phyloP scores from a whole-genome alignment of 2,329 filamentous ascomycete genomes.

The Colletotrichum kahawae region DNA sequence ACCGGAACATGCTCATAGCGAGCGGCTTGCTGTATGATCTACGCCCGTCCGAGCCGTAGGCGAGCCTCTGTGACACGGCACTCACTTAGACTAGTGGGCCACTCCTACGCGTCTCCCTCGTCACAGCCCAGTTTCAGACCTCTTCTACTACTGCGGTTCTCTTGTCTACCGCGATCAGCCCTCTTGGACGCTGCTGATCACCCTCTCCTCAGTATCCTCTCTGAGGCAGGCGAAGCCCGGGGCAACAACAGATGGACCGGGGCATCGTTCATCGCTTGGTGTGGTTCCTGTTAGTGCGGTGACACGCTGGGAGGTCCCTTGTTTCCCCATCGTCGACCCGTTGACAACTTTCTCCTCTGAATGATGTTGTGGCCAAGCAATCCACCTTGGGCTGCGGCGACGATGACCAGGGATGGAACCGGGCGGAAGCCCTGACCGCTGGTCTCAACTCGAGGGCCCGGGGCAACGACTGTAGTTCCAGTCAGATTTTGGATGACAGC shows the following conservation, averaged over 20 bases:
- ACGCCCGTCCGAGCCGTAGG: neutral
- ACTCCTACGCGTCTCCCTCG: slow-evolving; percentile 12
- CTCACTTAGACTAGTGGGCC: slow-evolving; percentile 13
- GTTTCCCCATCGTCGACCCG: neutral
- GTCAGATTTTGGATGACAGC: slow-evolving; percentile 14
- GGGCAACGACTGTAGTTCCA: neutral
- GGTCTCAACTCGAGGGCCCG: slow-evolving; percentile 6
- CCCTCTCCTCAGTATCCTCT: neutral
- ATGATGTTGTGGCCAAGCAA: neutral
- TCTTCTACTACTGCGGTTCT: neutral
- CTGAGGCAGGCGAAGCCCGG: neutral
- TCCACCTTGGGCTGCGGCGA: neutral
- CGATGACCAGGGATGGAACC: slow-evolving; percentile 7
- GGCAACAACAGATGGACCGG: neutral
- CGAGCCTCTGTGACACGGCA: slow-evolving; percentile 2
- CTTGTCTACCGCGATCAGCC: slow-evolving; percentile 1
- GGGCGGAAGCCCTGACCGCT: slow-evolving; percentile 11
- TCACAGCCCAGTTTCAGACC: slow-evolving; percentile 21
- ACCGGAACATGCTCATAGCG: slow-evolving; percentile 19
- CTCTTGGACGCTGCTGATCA: neutral
- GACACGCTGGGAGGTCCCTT: slow-evolving; percentile 10
- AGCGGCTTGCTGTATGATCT: slow-evolving; percentile 18
- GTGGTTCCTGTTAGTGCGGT: slow-evolving; percentile 1
- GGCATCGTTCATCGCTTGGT: neutral
- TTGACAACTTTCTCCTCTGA: neutral